Percentiles rank a stretch among this genome's conserved stretches.
Evolutionary conservation across 345 rosid genomes (phyloP).

Genomic region (Syzygium aqueum): DNA sequence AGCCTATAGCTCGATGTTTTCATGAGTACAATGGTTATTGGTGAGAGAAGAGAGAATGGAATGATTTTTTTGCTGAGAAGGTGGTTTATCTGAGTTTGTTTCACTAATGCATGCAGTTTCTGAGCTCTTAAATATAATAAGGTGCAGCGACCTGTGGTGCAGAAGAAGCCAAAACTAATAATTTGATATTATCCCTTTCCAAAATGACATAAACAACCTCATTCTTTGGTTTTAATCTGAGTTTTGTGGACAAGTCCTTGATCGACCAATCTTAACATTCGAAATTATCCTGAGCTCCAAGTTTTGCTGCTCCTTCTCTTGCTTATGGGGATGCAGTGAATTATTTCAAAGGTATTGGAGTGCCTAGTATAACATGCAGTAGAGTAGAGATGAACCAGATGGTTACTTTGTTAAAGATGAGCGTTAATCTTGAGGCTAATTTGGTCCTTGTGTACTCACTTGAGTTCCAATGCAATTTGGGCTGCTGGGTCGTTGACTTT

Average conservation of each 20-base stretch:
- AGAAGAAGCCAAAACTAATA: constrained; percentile 3
- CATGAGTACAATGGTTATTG: constrained; percentile 2
- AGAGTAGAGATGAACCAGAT: neutral
- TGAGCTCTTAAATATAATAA: neutral
- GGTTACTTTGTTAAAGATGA: neutral
- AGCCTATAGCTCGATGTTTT: neutral
- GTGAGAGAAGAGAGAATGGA: neutral
- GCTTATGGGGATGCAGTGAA: neutral
- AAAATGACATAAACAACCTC: neutral
- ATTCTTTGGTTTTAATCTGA: neutral
- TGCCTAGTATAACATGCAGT: neutral
- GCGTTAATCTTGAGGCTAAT: neutral
- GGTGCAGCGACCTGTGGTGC: neutral
- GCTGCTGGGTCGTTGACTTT: neutral
- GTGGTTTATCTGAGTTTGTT: neutral
- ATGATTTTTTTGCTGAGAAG: neutral
- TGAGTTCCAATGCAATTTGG: neutral
- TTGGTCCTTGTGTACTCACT: neutral
- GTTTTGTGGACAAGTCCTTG: too few species aligned
- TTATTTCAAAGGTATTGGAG: neutral
- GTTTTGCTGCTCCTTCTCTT: neutral
- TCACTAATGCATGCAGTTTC: neutral
- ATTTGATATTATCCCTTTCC: neutral
- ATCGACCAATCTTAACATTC: neutral
- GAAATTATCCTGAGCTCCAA: neutral